Base-by-base conservation (phyloP, 129 eudicot genomes). In the Chrysanthemum lavandulifolium region DNA sequence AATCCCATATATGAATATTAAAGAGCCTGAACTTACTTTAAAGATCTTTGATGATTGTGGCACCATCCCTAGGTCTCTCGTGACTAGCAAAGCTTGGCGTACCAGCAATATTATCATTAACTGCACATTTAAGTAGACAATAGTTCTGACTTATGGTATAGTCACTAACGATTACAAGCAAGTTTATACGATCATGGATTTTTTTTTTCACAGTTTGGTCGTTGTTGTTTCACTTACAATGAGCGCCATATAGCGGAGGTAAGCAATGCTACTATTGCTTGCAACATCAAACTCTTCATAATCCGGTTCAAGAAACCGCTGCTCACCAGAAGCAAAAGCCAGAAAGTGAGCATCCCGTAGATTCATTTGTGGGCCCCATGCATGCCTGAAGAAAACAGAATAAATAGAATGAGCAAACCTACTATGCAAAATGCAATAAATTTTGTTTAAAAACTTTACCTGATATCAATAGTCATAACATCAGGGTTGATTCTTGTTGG, bases 311-410 rank as follows among this genome's bases (percentile, higher is more conserved):
- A 86, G 83, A 71, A 88, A 86, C 77, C 67, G 89, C 50, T 76
- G 86, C 75, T 88, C 91, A 36, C 84, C 91, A 53, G 86, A 86
- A 67, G 97, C 83, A 69, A 86, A 78, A 50, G 90, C 89, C 77
- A 88, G 45, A 31, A 91, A 80, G 25, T 76, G 86, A 76, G 89
- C 80, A 73, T 88, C 91, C 18, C 79, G 80, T 49, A 88, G 79
- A 77, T 84, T 88, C 21, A 91, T 78, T 75, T 84, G 88, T 27
- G 84, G 81, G 59, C 87, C 96, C 96, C 96, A 90, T 5, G 88
- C 86, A 81, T 86, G 91, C 69, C 97, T 87, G 52, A 64, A 73
- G 29, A 40, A 58, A 64, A 68, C 13, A 72, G 15, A 29, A 1
- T 18, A 10, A 70, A 16, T 23, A 33, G 3, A 45, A 53, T 13